Percentiles rank a stretch among this genome's conserved stretches.
These are phyloP conservation scores for Biscogniauxia marginata DNA, from an alignment of 2,329 filamentous ascomycete genomes.

Conservation along the genomic window DNA sequence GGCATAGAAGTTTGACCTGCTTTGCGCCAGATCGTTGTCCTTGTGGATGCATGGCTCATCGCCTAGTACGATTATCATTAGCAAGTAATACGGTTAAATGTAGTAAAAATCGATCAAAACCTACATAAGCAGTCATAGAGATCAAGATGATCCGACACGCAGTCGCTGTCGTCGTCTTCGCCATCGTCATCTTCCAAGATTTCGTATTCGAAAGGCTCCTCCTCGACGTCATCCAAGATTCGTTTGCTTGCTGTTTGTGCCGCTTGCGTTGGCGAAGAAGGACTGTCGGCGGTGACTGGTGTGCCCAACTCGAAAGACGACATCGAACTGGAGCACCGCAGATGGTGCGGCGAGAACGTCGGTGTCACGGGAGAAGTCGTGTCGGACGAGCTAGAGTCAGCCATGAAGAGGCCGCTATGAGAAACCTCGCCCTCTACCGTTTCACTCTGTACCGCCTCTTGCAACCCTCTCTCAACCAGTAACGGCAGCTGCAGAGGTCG, in stretches of 20 bases:
- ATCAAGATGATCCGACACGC: conserved; percentile 40
- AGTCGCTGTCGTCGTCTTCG: conserved; percentile 49
- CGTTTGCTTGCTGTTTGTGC: conserved; percentile 57
- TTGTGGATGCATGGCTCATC: conserved; percentile 61
- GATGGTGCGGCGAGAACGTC: conserved; percentile 65
- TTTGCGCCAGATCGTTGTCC: conserved; percentile 42
- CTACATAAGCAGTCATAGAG: conserved; percentile 73
- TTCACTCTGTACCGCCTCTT: conserved; percentile 28
- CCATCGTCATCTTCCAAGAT: conserved; percentile 40
- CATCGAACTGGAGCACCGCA: conserved; percentile 69
- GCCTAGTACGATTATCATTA: conserved; percentile 42
- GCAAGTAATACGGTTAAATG: not conserved
- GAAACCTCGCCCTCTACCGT: conserved; percentile 38
- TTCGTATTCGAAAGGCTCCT: conserved; percentile 74
- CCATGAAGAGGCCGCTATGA: conserved; percentile 44
- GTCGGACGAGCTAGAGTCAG: conserved; percentile 63
- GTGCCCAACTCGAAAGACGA: conserved; percentile 71
- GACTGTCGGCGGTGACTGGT: conserved; percentile 51
- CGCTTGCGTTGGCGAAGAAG: conserved; percentile 54
- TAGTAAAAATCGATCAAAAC: conserved; percentile 35
- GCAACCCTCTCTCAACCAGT: conserved; percentile 30
- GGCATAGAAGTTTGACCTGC: conserved; percentile 37
- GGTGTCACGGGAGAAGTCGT: conserved; percentile 69
- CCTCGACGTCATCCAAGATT: conserved; percentile 76
- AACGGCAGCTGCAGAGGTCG: conserved; percentile 33